Evolutionary conservation across 2,329 filamentous ascomycete genomes (phyloP), one percentile per base, ranked within the genome.

Genomic region (Nemania serpens): DNA sequence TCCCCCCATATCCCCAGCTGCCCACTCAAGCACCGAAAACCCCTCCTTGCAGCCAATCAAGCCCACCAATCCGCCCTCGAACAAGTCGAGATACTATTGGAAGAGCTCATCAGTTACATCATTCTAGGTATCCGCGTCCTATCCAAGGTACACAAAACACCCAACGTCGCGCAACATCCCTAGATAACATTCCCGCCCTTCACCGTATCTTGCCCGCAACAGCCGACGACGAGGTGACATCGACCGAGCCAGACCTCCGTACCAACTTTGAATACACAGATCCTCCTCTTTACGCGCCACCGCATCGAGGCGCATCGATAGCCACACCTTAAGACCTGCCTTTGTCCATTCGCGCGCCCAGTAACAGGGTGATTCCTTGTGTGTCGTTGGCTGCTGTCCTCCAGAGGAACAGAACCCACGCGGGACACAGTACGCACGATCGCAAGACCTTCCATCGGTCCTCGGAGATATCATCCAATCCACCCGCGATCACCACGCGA

Each of bases 81-180:
- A 66, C 62, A 54, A 67, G 62, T 59, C 61, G 66, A 55, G 56
- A 65, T 57, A 63, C 61, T 37, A 61, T 63, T 63, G 58, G 51
- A 70, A 69, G 67, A 59, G 57, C 54, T 67, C 59, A 68, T 68
- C 68, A 66, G 69, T 73, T 72, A 71, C 69, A 73, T 71, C 70
- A 72, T 65, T 66, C 59, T 65, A 59, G 61, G 10, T 54, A 53
- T 53, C 53, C 33, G 59, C 41, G 53, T 60, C 58, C 43, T 46
- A 15, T 22, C 18, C 6, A 18, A 45, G 42, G 42, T 33, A 53
- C 54, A 55, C 53, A 49, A 60, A 55, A 49, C 41, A 63, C 34
- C 42, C 34, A 37, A 52, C 57, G 54, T 60, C 62, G 54, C 62
- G 62, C 57, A 47, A 47, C 45, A 33, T 47, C 25, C n/a, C 18